A percentile compares a stretch with the other conserved stretches of the same genome.
Evolutionary conservation across 1,284 basidiomycete species (phyloP).

Genomic region (Sporisorium graminicola): DNA sequence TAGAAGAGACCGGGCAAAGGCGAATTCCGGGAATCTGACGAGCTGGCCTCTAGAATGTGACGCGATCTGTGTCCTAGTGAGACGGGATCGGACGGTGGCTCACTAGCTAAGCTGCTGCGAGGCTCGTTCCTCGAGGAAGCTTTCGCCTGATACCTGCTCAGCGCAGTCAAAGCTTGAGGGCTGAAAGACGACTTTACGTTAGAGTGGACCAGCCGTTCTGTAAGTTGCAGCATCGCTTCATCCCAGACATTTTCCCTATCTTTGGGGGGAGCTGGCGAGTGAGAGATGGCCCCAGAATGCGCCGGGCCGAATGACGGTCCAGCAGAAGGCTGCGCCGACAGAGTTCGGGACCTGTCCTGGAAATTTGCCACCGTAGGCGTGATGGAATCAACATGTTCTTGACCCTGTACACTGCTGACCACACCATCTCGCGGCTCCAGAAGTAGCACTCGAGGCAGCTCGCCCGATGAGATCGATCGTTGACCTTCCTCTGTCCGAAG

Average conservation of each 20-base stretch:
- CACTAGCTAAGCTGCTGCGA: too few relatives aligned
- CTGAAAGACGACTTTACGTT: neutral
- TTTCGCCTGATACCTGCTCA: too few relatives aligned
- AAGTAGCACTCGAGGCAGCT: slow-evolving; percentile 22
- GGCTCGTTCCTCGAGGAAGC: neutral
- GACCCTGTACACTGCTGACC: neutral
- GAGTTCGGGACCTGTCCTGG: slow-evolving; percentile 17
- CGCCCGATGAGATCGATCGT: neutral
- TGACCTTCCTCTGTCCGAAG: neutral
- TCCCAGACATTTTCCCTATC: slow-evolving; percentile 20
- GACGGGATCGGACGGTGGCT: neutral
- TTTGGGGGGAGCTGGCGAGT: too few relatives aligned
- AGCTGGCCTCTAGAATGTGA: neutral
- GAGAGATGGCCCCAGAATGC: neutral
- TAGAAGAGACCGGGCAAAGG: slow-evolving; percentile 30
- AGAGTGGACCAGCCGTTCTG: slow-evolving; percentile 1
- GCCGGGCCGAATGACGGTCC: neutral
- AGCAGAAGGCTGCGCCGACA: slow-evolving; percentile 14
- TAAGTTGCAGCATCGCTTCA: slow-evolving; percentile 21
- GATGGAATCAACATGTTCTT: slow-evolving; percentile 15
- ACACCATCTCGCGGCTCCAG: neutral
- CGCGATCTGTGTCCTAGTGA: neutral
- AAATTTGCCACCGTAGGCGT: slow-evolving; percentile 32
- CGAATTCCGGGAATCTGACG: slow-evolving; percentile 2
- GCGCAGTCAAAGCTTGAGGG: neutral